Evolutionary conservation across 345 rosid genomes (phyloP).

Genomic region (Cardiospermum halicacabum): DNA sequence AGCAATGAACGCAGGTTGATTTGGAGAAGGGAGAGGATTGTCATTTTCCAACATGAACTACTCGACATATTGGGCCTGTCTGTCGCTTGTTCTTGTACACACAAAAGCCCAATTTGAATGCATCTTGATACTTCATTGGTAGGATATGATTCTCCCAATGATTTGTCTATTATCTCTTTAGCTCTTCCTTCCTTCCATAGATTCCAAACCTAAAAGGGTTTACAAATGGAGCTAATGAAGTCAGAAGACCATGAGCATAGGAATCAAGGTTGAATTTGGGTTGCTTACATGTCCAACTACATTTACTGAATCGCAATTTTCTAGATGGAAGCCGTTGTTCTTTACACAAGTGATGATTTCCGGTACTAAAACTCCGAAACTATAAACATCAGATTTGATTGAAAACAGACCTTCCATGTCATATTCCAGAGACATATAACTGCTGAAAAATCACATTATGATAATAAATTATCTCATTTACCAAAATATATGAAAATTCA

Average conservation of each 20-base stretch:
- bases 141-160: not conserved
- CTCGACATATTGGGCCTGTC: slow-evolving; percentile 19
- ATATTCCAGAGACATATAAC: not conserved
- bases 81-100: not conserved
- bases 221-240: no score
- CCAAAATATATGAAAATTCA: no score
- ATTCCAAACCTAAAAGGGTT: slow-evolving; percentile 6
- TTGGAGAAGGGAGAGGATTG: not conserved
- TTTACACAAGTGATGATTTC: not conserved
- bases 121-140: not conserved
- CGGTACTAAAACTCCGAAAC: not conserved
- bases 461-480: no score
- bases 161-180: slow-evolving; percentile 7
- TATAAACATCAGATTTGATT: not conserved
- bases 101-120: not conserved
- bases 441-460: not conserved
- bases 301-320: not conserved
- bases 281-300: not conserved
- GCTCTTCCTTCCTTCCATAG: slow-evolving; percentile 14
- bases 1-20: not conserved
- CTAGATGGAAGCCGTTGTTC: not conserved
- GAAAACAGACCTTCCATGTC: not conserved
- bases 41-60: slow-evolving; percentile 15
- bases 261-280: not conserved
- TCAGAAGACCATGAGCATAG: not conserved